Evolutionary conservation across 169 alveolate species (phyloP).

Genomic region (Eimeria praecox): DNA sequence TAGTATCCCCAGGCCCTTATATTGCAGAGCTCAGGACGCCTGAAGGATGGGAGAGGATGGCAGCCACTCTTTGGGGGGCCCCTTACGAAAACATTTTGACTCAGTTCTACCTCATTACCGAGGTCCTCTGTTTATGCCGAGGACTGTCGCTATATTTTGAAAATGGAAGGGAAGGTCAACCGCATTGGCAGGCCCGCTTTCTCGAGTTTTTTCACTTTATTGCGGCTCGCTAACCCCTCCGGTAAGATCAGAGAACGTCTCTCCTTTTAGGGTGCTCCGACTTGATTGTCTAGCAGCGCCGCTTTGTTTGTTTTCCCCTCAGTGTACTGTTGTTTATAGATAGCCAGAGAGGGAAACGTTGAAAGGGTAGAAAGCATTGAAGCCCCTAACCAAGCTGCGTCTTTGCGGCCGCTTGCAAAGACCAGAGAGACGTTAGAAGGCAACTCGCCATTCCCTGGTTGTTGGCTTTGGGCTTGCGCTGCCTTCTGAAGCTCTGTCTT

Average conservation of each 20-base stretch:
- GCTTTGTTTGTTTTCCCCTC: slow-evolving; percentile 8
- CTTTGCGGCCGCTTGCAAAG: background rate
- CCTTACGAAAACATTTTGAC: too few relatives aligned
- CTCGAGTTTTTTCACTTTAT: too few relatives aligned
- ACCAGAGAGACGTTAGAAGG: background rate
- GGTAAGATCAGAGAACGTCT: too few relatives aligned
- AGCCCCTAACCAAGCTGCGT: slow-evolving; percentile 12
- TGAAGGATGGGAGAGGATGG: too few relatives aligned
- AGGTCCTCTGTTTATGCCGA: too few relatives aligned
- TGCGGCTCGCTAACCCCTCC: too few relatives aligned
- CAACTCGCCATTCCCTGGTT: background rate
- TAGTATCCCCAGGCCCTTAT: background rate
- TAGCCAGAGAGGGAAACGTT: background rate
- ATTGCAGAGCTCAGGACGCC: too few relatives aligned
- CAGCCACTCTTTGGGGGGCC: too few relatives aligned
- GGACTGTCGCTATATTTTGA: too few relatives aligned
- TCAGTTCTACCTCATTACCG: too few relatives aligned
- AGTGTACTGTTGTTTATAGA: background rate
- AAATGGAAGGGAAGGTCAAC: too few relatives aligned
- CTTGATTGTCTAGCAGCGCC: background rate
- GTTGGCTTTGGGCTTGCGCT: background rate
- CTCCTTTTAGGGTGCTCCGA: slow-evolving; percentile 23
- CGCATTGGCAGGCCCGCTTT: too few relatives aligned
- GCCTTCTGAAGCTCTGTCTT: background rate
- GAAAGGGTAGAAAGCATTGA: background rate